Evolutionary conservation across 2,329 filamentous ascomycete genomes (phyloP).

Genomic region (Talaromyces pinophilus): DNA sequence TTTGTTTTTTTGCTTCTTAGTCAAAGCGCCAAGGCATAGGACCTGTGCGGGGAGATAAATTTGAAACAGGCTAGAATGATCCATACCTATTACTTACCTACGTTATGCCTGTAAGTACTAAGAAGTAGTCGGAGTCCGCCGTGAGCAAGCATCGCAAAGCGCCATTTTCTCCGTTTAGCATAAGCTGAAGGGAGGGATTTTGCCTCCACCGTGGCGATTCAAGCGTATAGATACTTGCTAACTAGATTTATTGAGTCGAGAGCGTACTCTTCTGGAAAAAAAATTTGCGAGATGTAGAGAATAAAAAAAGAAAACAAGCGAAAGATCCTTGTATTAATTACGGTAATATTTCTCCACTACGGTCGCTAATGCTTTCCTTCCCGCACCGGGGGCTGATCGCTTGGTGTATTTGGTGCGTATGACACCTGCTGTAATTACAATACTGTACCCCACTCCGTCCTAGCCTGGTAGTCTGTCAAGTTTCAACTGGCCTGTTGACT

Average conservation of each 20-base stretch:
- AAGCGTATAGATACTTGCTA: neutral
- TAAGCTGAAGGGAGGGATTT: neutral
- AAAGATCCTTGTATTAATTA: conserved; percentile 10
- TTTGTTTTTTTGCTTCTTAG: neutral
- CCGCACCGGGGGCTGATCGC: neutral
- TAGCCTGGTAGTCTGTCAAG: neutral
- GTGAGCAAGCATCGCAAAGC: neutral
- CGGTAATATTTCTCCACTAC: conserved; percentile 12
- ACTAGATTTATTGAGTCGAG: too few species aligned
- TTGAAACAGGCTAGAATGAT: conserved; percentile 16
- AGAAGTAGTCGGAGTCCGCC: conserved; percentile 9
- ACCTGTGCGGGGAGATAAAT: neutral
- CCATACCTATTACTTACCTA: neutral
- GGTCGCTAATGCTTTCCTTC: conserved; percentile 19
- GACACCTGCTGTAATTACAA: neutral
- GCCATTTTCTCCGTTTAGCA: neutral
- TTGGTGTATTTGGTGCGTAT: neutral
- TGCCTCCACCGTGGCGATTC: neutral
- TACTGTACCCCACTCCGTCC: neutral
- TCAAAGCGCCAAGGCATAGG: neutral
- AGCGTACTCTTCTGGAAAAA: neutral
- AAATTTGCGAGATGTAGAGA: neutral
- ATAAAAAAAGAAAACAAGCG: neutral
- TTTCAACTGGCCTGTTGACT: neutral
- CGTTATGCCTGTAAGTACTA: neutral